Conservation (phyloP, 768 basidiomycete genomes). For the Lactarius psammicola region DNA sequence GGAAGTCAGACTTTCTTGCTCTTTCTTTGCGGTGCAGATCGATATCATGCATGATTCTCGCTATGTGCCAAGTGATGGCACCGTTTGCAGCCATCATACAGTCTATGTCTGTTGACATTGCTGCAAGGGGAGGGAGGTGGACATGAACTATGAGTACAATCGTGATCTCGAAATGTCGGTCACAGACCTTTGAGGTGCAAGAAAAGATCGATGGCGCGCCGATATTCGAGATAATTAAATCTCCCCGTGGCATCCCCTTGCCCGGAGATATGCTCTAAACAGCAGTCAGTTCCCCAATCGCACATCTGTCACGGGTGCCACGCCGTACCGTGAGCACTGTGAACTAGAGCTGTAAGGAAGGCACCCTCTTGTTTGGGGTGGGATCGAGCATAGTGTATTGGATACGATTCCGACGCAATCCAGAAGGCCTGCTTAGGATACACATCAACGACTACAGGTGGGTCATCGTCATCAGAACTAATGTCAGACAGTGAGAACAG, state of each 20-base stretch:
- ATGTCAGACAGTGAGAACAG: constrained; percentile 1
- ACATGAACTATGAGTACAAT: background rate
- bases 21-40: constrained; percentile 7
- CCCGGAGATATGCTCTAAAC: constrained; percentile 15
- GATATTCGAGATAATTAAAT: constrained; percentile 19
- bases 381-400: constrained; percentile 15
- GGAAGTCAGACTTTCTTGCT: background rate
- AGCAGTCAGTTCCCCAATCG: background rate
- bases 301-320: background rate
- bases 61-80: constrained; percentile 14
- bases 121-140: background rate
- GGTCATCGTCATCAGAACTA: constrained; percentile 4
- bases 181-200: constrained; percentile 16
- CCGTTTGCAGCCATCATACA: constrained; percentile 13
- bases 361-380: constrained; percentile 11
- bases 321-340: constrained; percentile 19
- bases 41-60: constrained; percentile 16
- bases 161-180: background rate
- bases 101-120: constrained; percentile 4
- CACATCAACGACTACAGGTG: background rate
- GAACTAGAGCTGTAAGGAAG: constrained; percentile 12
- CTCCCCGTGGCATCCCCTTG: constrained; percentile 6
- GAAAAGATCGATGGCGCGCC: constrained; percentile 12
- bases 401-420: constrained; percentile 1
- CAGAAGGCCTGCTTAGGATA: constrained; percentile 10